Evolutionary conservation across 2,329 filamentous ascomycete genomes (phyloP), one percentile per base, ranked within the genome.

Genomic region (Aureobasidium uvarum): DNA sequence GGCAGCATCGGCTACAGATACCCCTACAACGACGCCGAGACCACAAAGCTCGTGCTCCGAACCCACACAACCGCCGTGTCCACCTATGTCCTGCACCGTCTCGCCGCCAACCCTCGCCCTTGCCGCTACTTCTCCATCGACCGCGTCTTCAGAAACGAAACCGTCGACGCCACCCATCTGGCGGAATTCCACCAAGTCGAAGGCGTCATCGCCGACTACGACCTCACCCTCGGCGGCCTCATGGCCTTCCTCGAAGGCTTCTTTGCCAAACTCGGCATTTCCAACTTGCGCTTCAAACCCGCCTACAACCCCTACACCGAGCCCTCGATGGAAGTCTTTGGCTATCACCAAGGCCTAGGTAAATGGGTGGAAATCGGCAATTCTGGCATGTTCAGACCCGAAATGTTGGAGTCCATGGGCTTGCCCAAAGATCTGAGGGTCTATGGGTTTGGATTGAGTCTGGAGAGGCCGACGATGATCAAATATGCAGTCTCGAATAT

Each of bases 91-190:
- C 86, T 99, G 70, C 89, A 96, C 80, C 92, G 92, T 74, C 85
- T 99, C 62, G 92, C 95, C 33, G 85, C 89, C 65, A 85, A 90
- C 75, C 92, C 91, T 67, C 89, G 91, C 16, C 90, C 91, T 5
- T 92, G 92, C n/a, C 88, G 93, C 68, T 98, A 96, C 82, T 99
- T 99, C 83, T 96, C 92, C 68, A 99, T 99, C 76, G 95, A 99
- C 79, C 88, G 95, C 64, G 95, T 99, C 67, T 99, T 99, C 88
- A 87, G 92, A 70, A 99, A 99, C 78, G 95, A 99, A 80, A 92
- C 92, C 2, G 93, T 99, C 66, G 95, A 99, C 74, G 93, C 93
- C 16, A 99, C 95, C 10, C 95, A 99, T 82, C 80, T 99, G 74
- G 93, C 92, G 45, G 95, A 99, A 78, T 99, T 99, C 84, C 95